Conservation (phyloP, 805 yeast species). For the Pachysolen tannophilus region DNA sequence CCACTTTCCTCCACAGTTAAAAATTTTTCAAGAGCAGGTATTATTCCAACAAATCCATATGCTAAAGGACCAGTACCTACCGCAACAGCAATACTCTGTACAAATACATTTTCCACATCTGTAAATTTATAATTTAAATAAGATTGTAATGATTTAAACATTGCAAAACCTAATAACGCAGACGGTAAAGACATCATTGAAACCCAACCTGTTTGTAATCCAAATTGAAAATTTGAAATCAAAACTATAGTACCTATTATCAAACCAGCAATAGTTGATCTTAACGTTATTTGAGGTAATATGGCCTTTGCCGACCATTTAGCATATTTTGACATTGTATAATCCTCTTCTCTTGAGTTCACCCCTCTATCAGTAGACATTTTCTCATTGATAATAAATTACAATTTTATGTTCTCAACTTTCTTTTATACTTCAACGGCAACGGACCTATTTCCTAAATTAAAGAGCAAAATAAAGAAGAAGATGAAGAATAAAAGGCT, state of each 20-base stretch:
- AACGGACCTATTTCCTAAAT: no score
- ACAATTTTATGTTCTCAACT: no score
- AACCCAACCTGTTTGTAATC: constrained; percentile 97
- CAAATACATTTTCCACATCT: constrained; percentile 91
- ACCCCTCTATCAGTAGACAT: no score
- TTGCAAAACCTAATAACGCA: constrained; percentile 78
- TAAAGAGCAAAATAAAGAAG: no score
- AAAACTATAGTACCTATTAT: constrained; percentile 81
- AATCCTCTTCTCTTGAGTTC: neutral
- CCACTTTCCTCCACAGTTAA: constrained; percentile 76
- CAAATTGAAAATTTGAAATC: constrained; percentile 90
- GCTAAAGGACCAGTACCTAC: constrained; percentile 97
- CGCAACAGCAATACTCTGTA: constrained; percentile 91
- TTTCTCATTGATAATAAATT: no score
- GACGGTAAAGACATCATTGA: constrained; percentile 98
- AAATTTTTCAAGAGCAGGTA: constrained; percentile 92
- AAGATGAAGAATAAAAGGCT: no score
- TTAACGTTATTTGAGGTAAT: constrained; percentile 58
- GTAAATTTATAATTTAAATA: constrained; percentile 41
- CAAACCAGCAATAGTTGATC: constrained; percentile 73
- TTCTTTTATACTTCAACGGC: no score
- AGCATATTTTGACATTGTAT: no score
- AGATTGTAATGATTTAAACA: constrained; percentile 52
- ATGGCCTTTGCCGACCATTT: constrained; percentile 41
- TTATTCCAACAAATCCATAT: constrained; percentile 89